Percentiles rank a stretch among this genome's conserved stretches.
Evolutionary conservation across 2,329 filamentous ascomycete genomes (phyloP).

Genomic region (Metarhizium humberi): DNA sequence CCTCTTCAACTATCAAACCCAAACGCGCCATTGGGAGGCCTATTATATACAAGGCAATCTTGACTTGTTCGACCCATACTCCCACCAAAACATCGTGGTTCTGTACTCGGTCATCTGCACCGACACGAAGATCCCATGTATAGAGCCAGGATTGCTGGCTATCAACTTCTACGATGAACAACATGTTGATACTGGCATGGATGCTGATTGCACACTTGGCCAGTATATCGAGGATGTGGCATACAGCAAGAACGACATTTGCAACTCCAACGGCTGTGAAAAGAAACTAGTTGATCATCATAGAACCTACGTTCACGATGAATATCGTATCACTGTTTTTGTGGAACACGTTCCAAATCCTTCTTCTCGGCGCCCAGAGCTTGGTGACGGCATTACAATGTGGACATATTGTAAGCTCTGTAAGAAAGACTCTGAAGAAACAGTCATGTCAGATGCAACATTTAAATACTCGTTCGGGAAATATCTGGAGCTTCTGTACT

Average conservation of each 20-base stretch:
- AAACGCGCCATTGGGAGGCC: conserved; percentile 92
- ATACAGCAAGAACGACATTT: conserved; percentile 64
- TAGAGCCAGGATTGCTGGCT: conserved; percentile 81
- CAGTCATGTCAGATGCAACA: conserved; percentile 84
- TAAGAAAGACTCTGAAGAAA: conserved; percentile 78
- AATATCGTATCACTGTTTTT: conserved; percentile 86
- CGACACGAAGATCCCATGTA: conserved; percentile 84
- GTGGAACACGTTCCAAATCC: conserved; percentile 53
- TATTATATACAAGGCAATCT: conserved; percentile 86
- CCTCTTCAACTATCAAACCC: conserved; percentile 84
- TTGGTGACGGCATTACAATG: conserved; percentile 68
- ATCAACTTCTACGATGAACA: conserved; percentile 94
- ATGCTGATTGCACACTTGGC: conserved; percentile 85
- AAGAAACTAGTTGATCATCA: conserved; percentile 88
- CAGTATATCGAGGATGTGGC: conserved; percentile 93
- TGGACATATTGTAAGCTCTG: conserved; percentile 96
- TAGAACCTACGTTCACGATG: conserved; percentile 92
- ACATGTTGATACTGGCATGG: conserved; percentile 58
- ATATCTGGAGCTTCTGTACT: conserved; percentile 95
- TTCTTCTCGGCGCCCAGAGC: conserved; percentile 30
- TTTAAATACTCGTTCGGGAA: conserved; percentile 99
- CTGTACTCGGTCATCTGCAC: conserved; percentile 92
- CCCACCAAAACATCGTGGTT: conserved; percentile 93
- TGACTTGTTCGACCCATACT: conserved; percentile 87
- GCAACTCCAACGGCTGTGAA: conserved; percentile 76